phyloP scores from a whole-genome alignment of 83 land plant species.

The Picea abies region DNA sequence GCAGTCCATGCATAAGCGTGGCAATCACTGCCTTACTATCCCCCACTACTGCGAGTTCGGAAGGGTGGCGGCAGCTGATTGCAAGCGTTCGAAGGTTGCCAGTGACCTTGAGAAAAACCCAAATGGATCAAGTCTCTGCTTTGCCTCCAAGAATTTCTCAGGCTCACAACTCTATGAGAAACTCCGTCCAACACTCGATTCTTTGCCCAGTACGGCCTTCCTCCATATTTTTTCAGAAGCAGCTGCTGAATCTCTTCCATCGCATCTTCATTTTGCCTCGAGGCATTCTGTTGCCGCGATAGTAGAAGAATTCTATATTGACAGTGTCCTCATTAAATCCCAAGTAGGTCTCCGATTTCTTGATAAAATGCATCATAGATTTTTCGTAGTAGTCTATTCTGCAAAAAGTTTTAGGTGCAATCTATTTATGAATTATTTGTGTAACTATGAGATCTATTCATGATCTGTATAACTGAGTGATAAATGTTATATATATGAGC shows the following conservation, averaged over 20 bases:
- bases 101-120: no score
- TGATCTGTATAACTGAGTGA: no score
- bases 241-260: slow-evolving; percentile 46
- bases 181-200: slow-evolving; percentile 22
- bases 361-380: slow-evolving; percentile 23
- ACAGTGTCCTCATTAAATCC: slow-evolving; percentile 31
- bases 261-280: slow-evolving; percentile 25
- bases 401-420: slow-evolving; percentile 19
- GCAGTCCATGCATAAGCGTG: no score
- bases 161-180: neutral
- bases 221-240: no score
- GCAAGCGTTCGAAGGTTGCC: no score
- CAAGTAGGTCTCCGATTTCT: slow-evolving; percentile 24
- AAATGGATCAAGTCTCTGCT: neutral
- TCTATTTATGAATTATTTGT: no score
- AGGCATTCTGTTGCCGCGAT: slow-evolving; percentile 26
- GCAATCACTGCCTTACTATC: no score
- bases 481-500: no score
- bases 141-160: slow-evolving; percentile 27
- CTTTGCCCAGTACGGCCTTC: no score
- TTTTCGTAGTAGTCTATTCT: slow-evolving; percentile 29
- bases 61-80: no score
- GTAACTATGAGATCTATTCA: no score
- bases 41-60: no score
- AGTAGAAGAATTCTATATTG: slow-evolving; percentile 29